Conservation (phyloP, 495 filamentous ascomycete genomes). For the Daldinia childiae region DNA sequence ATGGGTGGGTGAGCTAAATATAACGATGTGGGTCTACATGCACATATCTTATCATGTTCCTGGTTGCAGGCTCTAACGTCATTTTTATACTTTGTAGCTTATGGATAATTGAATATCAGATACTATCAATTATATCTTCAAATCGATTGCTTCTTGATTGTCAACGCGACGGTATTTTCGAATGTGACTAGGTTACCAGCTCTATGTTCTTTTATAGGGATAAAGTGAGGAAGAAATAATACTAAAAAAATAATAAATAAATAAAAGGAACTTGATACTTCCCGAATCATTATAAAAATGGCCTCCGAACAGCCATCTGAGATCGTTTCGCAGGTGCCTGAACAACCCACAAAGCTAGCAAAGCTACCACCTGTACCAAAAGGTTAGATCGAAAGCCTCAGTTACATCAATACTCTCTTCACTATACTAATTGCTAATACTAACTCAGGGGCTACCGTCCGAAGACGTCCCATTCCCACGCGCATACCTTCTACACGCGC, state of each 20-base stretch:
- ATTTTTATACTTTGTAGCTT: slow-evolving; percentile 10
- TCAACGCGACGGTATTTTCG: neutral
- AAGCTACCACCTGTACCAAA: slow-evolving; percentile 61
- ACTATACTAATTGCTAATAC: neutral
- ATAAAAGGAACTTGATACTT: neutral
- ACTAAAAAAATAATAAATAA: too few relatives aligned
- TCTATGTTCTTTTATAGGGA: neutral
- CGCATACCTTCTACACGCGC: slow-evolving; percentile 47
- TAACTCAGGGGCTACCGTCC: slow-evolving; percentile 69
- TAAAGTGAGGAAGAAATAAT: neutral
- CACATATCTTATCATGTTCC: slow-evolving; percentile 14
- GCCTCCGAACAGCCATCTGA: slow-evolving; percentile 13
- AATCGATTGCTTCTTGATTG: neutral
- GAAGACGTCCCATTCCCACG: slow-evolving; percentile 67
- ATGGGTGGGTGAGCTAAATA: slow-evolving; percentile 5
- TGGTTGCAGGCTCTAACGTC: slow-evolving; percentile 16
- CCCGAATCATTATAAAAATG: slow-evolving; percentile 5
- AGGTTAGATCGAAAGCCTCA: slow-evolving; percentile 43
- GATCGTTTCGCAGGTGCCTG: slow-evolving; percentile 7
- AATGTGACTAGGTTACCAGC: slow-evolving; percentile 3
- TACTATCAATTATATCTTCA: neutral
- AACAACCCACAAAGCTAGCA: slow-evolving; percentile 35
- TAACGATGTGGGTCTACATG: slow-evolving; percentile 18
- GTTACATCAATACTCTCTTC: neutral
- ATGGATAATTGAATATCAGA: slow-evolving; percentile 1